Percentiles rank a stretch among this genome's conserved stretches.
phyloP scores from a whole-genome alignment of 768 basidiomycete species.

The Daedaleopsis nitida region DNA sequence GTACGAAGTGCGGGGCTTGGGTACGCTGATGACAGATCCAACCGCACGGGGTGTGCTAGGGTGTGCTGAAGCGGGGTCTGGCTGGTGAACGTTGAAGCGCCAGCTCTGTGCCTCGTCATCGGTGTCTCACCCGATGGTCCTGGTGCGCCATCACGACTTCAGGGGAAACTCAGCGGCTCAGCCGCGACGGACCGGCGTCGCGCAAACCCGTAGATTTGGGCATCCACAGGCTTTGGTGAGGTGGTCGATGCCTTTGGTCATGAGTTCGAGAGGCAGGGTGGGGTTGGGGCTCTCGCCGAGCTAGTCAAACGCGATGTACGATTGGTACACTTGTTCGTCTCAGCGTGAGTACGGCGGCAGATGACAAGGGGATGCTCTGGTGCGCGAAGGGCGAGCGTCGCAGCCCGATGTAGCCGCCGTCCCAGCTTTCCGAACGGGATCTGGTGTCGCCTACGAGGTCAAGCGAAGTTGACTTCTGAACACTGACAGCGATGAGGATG shows the following conservation, averaged over 20 bases:
- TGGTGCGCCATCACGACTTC: too few species aligned
- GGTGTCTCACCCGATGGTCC: too few species aligned
- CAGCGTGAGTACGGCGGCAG: neutral
- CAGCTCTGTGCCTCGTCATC: slow-evolving; percentile 41
- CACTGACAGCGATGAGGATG: neutral
- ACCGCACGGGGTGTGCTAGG: slow-evolving; percentile 35
- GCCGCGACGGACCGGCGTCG: slow-evolving; percentile 82
- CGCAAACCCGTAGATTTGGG: slow-evolving; percentile 88
- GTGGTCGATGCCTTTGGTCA: slow-evolving; percentile 55
- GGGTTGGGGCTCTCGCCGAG: slow-evolving; percentile 85
- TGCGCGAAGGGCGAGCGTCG: slow-evolving; percentile 77
- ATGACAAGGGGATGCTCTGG: slow-evolving; percentile 46
- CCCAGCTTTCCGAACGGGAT: slow-evolving; percentile 77
- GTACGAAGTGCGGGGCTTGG: slow-evolving; percentile 77
- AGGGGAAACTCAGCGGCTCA: slow-evolving; percentile 61
- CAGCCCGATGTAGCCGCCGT: slow-evolving; percentile 74
- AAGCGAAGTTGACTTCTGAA: neutral
- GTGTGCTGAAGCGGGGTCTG: neutral
- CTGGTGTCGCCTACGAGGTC: slow-evolving; percentile 72
- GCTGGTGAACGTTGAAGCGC: slow-evolving; percentile 17
- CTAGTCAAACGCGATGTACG: slow-evolving; percentile 81
- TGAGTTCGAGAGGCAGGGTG: slow-evolving; percentile 58
- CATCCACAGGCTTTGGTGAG: slow-evolving; percentile 65
- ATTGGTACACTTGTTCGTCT: slow-evolving; percentile 75
- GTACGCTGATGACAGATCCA: slow-evolving; percentile 69